phyloP scores from a whole-genome alignment of 2,329 filamentous ascomycete species.

The Pseudogymnoascus sp. region DNA sequence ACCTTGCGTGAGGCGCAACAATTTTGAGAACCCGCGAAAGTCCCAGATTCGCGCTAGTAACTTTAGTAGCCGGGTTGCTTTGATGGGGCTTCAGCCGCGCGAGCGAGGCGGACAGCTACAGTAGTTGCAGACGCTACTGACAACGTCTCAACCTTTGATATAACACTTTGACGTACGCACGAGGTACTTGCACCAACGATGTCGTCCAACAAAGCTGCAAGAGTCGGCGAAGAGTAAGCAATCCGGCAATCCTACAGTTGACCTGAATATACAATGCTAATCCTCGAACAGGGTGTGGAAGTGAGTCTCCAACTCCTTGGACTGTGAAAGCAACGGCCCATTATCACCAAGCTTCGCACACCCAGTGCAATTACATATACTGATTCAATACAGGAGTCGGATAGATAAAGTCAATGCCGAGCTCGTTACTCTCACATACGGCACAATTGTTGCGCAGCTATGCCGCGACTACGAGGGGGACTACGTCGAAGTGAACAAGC shows the following conservation, averaged over 20 bases:
- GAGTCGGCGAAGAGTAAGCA: slow-evolving; percentile 67
- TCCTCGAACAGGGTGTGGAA: slow-evolving; percentile 30
- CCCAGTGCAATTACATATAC: slow-evolving; percentile 14
- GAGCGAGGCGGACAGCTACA: slow-evolving; percentile 7
- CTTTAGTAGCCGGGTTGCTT: background rate
- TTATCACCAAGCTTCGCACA: background rate
- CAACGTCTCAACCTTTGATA: background rate
- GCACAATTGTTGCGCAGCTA: slow-evolving; percentile 91
- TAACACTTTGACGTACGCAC: slow-evolving; percentile 1
- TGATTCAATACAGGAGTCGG: slow-evolving; percentile 58
- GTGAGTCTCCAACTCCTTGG: slow-evolving; percentile 23
- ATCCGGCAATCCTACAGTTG: slow-evolving; percentile 29
- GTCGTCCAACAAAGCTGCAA: slow-evolving; percentile 58
- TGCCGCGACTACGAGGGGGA: slow-evolving; percentile 95
- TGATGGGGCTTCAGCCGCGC: slow-evolving; percentile 8
- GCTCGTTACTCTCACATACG: slow-evolving; percentile 93
- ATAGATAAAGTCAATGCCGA: slow-evolving; percentile 98
- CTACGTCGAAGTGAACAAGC: slow-evolving; percentile 93
- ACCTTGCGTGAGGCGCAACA: slow-evolving; percentile 1
- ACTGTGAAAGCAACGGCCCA: background rate
- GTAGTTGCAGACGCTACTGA: background rate
- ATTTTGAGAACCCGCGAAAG: slow-evolving; percentile 8
- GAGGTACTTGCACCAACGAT: slow-evolving; percentile 26
- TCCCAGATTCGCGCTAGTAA: slow-evolving; percentile 3
- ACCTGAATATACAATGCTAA: slow-evolving; percentile 18